Percentiles rank a stretch among this genome's conserved stretches.
Evolutionary conservation across 2,329 filamentous ascomycete species (phyloP).

Genomic region (Alternaria incomplexa): DNA sequence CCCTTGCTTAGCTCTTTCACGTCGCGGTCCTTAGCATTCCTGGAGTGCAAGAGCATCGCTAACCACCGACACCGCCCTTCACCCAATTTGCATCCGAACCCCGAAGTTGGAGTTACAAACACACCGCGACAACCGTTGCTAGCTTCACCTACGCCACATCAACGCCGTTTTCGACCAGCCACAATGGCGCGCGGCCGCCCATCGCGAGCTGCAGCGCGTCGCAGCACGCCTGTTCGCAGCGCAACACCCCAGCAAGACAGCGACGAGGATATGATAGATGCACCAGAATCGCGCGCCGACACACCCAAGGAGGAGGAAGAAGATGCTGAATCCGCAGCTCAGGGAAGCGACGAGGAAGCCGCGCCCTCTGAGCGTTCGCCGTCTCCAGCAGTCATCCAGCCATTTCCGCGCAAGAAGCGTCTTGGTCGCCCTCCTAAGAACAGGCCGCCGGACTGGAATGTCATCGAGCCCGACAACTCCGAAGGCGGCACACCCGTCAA

Average conservation of each 20-base stretch:
- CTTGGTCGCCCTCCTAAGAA: conserved; percentile 89
- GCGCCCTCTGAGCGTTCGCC: conserved; percentile 54
- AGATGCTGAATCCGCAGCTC: conserved; percentile 57
- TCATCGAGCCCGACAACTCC: conserved; percentile 58
- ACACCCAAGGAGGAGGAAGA: conserved; percentile 57
- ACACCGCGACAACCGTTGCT: not conserved
- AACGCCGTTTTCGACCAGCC: not conserved
- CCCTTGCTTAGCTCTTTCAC: conserved; percentile 23
- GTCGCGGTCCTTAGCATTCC: conserved; percentile 18
- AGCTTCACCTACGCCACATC: not conserved
- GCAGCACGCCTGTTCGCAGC: conserved; percentile 45
- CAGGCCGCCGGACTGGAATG: conserved; percentile 75
- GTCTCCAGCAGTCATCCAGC: conserved; percentile 58
- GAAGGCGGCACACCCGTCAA: conserved; percentile 58
- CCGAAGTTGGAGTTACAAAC: not conserved
- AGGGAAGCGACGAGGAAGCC: conserved; percentile 47
- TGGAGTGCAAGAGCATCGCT: conserved; percentile 7
- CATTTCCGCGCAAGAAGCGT: conserved; percentile 72
- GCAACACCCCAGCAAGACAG: conserved; percentile 45
- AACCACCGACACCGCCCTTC: conserved; percentile 5
- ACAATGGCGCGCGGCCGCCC: conserved; percentile 46
- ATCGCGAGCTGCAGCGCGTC: conserved; percentile 48
- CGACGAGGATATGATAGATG: conserved; percentile 46
- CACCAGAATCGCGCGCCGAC: conserved; percentile 41
- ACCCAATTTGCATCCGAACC: not conserved